Percentiles rank a stretch among this genome's conserved stretches.
Evolutionary conservation across 1,284 basidiomycete genomes (phyloP).

Genomic region (Pisolithus thermaeus): DNA sequence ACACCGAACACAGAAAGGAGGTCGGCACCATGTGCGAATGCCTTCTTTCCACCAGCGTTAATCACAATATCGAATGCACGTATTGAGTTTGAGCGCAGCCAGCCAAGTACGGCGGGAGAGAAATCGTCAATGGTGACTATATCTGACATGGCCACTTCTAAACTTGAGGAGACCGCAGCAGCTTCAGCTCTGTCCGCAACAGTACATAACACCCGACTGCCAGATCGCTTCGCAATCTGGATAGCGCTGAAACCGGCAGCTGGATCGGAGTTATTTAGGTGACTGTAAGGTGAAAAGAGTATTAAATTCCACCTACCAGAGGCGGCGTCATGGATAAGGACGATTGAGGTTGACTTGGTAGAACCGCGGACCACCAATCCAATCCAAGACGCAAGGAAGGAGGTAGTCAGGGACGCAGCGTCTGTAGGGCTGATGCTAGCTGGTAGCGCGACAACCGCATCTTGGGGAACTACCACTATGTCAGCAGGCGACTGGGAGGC

Average conservation of each 20-base stretch:
- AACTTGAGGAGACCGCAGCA: constrained; percentile 7
- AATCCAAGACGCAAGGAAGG: constrained; percentile 23
- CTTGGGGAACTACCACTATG: constrained; percentile 10
- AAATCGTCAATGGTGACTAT: constrained; percentile 13
- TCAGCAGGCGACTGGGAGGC: constrained; percentile 10
- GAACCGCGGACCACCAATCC: constrained; percentile 17
- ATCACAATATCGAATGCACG: constrained; percentile 21
- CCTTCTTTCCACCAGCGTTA: constrained; percentile 17
- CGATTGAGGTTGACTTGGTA: constrained; percentile 16
- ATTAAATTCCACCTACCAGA: constrained; percentile 14
- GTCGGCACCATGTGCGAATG: constrained; percentile 15
- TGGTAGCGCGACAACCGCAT: constrained; percentile 13
- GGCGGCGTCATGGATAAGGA: constrained; percentile 24
- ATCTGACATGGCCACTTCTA: constrained; percentile 9
- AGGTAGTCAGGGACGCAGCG: constrained; percentile 16
- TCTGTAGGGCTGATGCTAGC: constrained; percentile 8
- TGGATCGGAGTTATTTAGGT: not conserved
- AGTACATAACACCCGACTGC: constrained; percentile 16
- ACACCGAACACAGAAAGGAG: constrained; percentile 21
- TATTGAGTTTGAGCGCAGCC: constrained; percentile 11
- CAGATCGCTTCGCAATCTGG: constrained; percentile 17
- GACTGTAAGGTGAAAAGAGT: not conserved
- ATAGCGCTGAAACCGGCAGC: constrained; percentile 17
- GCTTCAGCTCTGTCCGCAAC: constrained; percentile 12
- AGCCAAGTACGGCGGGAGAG: constrained; percentile 3